phyloP scores from a whole-genome alignment of 2,329 filamentous ascomycete genomes.

The Cladorrhinum sp. region DNA sequence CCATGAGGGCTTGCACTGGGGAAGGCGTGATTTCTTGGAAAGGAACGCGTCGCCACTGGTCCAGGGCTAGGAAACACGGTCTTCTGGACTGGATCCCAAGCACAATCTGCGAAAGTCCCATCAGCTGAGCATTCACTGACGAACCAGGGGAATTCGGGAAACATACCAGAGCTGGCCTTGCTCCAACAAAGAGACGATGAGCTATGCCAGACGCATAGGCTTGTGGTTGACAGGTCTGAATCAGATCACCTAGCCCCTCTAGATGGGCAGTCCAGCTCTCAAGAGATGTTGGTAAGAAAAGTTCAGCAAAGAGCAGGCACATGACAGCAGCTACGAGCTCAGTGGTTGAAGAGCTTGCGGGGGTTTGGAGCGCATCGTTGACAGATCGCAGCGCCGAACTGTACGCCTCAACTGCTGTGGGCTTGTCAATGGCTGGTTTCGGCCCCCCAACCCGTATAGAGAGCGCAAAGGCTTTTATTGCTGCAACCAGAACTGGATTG shows the following conservation, averaged over 20 bases:
- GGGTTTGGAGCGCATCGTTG: slow-evolving; percentile 20
- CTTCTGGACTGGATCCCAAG: slow-evolving; percentile 31
- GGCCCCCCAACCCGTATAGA: slow-evolving; percentile 30
- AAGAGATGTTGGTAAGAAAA: slow-evolving; percentile 33
- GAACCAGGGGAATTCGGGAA: too few relatives aligned
- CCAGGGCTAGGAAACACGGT: slow-evolving; percentile 32
- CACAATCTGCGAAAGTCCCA: slow-evolving; percentile 28
- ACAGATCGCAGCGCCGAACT: slow-evolving; percentile 32
- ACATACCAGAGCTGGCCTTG: slow-evolving; percentile 39
- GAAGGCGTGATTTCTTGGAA: slow-evolving; percentile 30
- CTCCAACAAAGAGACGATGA: slow-evolving; percentile 39
- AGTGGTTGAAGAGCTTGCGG: slow-evolving; percentile 17
- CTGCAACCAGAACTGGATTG: slow-evolving; percentile 28
- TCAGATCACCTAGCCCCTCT: slow-evolving; percentile 34
- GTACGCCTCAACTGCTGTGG: slow-evolving; percentile 31
- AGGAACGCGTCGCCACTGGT: slow-evolving; percentile 33
- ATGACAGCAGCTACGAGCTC: slow-evolving; percentile 35
- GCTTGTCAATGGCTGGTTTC: slow-evolving; percentile 22
- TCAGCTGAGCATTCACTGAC: background rate
- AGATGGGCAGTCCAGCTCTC: slow-evolving; percentile 32
- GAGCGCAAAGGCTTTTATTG: slow-evolving; percentile 35
- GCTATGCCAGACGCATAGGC: slow-evolving; percentile 34
- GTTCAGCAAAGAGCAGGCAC: slow-evolving; percentile 36
- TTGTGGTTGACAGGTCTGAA: slow-evolving; percentile 32
- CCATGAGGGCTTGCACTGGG: slow-evolving; percentile 35